Percentiles rank a stretch among this genome's conserved stretches.
These are phyloP conservation scores for Lophiostoma macrostomum DNA, from an alignment of 495 filamentous ascomycete genomes.

Conservation along the genomic window DNA sequence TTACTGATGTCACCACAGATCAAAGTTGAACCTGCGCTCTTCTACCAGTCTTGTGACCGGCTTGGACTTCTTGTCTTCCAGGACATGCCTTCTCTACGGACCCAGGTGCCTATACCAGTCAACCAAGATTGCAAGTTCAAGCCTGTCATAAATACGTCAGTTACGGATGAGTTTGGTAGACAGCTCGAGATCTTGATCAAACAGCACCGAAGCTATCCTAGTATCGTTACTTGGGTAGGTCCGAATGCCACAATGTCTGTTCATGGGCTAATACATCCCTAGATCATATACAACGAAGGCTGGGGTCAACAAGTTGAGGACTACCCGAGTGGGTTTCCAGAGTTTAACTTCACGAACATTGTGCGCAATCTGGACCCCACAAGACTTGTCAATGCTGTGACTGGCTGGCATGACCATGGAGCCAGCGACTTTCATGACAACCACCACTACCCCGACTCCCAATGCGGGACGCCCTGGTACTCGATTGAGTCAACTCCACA, in stretches of 20 bases:
- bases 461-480: constrained; percentile 65
- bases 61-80: constrained; percentile 63
- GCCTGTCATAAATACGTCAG: constrained; percentile 36
- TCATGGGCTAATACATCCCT: background rate
- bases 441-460: constrained; percentile 68
- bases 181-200: constrained; percentile 60
- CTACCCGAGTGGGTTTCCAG: constrained; percentile 49
- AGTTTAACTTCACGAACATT: constrained; percentile 53
- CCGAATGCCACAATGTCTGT: background rate
- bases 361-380: constrained; percentile 59
- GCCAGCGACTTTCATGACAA: constrained; percentile 63
- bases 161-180: constrained; percentile 60
- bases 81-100: constrained; percentile 60
- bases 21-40: constrained; percentile 64
- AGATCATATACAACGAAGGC: constrained; percentile 70
- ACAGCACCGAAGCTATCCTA: constrained; percentile 61
- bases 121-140: background rate
- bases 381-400: constrained; percentile 56
- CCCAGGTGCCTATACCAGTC: constrained; percentile 38
- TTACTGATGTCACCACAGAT: constrained; percentile 45
- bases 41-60: constrained; percentile 64
- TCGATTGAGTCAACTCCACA: constrained; percentile 55
- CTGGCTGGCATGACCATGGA: constrained; percentile 61
- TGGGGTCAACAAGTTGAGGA: constrained; percentile 60
- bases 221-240: constrained; percentile 53